These are phyloP conservation scores for Lachancea thermotolerans DNA, from an alignment of 805 yeast genomes.

Conservation along the genomic window DNA sequence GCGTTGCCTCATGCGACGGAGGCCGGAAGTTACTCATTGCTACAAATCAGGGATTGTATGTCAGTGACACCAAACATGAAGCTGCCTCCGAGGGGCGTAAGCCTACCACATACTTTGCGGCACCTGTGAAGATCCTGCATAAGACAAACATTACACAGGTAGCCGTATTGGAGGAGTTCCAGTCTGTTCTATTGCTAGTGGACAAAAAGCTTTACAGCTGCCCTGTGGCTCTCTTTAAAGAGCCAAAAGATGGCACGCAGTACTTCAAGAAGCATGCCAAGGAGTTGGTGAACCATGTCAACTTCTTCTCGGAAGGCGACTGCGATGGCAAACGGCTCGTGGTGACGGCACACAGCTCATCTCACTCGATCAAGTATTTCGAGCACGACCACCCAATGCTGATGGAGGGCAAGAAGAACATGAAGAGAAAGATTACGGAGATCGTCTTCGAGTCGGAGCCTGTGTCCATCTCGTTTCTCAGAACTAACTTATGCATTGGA, in stretches of 20 bases:
- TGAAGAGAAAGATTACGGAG: constrained; percentile 64
- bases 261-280: constrained; percentile 56
- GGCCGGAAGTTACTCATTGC: constrained; percentile 88
- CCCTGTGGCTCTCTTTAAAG: constrained; percentile 58
- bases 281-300: constrained; percentile 79
- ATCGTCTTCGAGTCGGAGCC: constrained; percentile 83
- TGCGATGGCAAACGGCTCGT: constrained; percentile 84
- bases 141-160: constrained; percentile 77
- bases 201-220: constrained; percentile 78
- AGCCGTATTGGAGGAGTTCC: constrained; percentile 87
- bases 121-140: constrained; percentile 69
- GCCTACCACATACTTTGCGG: constrained; percentile 48
- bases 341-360: constrained; percentile 79
- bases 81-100: constrained; percentile 46
- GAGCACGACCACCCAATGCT: constrained; percentile 78
- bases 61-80: constrained; percentile 55
- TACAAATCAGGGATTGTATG: constrained; percentile 84
- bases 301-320: constrained; percentile 87
- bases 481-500: constrained; percentile 86
- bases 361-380: constrained; percentile 75
- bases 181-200: constrained; percentile 68
- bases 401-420: constrained; percentile 53
- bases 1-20: constrained; percentile 91
- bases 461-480: constrained; percentile 81
- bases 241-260: constrained; percentile 31